phyloP scores from a whole-genome alignment of 352 stramenopile species.

The Globisporangium emineosum region DNA sequence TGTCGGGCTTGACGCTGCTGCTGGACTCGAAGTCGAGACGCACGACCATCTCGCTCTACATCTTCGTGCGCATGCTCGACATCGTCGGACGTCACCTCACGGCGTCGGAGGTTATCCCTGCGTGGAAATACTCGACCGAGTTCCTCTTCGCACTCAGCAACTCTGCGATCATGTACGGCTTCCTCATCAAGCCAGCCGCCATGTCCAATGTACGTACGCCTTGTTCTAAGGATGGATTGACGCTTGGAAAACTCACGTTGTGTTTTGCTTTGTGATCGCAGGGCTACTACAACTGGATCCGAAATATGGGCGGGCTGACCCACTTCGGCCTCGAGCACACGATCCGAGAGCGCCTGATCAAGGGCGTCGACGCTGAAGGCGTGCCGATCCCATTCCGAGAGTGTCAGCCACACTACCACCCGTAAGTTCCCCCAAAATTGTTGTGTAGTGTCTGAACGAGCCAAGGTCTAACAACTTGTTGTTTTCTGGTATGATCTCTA shows the following conservation, averaged over 20 bases:
- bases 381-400: slow-evolving; percentile 48
- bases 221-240: neutral
- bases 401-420: slow-evolving; percentile 87
- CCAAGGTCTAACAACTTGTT: neutral
- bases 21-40: slow-evolving; percentile 60
- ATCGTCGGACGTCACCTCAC: slow-evolving; percentile 69
- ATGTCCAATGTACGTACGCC: slow-evolving; percentile 48
- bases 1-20: slow-evolving; percentile 64
- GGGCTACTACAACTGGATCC: slow-evolving; percentile 84
- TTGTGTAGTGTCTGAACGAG: neutral
- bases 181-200: slow-evolving; percentile 60
- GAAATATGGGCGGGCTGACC: slow-evolving; percentile 60
- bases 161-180: slow-evolving; percentile 72
- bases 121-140: slow-evolving; percentile 67
- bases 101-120: slow-evolving; percentile 44
- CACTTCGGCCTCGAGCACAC: slow-evolving; percentile 67
- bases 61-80: slow-evolving; percentile 83
- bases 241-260: too few relatives aligned
- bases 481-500: slow-evolving; percentile 10
- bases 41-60: slow-evolving; percentile 74
- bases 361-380: slow-evolving; percentile 35
- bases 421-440: slow-evolving; percentile 30
- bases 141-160: slow-evolving; percentile 72
- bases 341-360: slow-evolving; percentile 49
- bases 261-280: too few relatives aligned